Conservation (phyloP, 495 filamentous ascomycete genomes). For the Trichoderma erinaceum region DNA sequence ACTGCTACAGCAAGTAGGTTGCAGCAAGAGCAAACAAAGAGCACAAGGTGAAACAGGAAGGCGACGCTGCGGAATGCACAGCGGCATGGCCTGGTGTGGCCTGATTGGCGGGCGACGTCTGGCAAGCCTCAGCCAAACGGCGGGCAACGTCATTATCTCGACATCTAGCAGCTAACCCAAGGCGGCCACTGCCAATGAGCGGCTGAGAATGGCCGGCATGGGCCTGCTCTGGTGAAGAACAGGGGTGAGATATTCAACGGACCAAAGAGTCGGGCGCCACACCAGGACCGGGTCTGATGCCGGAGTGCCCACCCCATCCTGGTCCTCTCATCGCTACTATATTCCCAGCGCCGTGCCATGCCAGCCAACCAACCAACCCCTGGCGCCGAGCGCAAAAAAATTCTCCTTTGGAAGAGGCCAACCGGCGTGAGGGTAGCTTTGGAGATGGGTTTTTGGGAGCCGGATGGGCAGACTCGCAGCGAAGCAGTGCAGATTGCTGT, state of each 20-base stretch:
- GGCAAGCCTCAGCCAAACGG: conserved; percentile 6
- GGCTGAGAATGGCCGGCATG: conserved; percentile 10
- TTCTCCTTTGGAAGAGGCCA: not conserved
- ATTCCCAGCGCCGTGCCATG: conserved; percentile 8
- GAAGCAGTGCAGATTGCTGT: not conserved
- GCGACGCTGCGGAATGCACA: not conserved
- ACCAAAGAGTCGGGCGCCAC: conserved; percentile 12
- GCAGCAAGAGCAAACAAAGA: not conserved
- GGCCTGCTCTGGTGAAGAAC: conserved; percentile 6
- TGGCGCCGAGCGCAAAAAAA: not conserved
- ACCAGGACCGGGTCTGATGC: conserved; percentile 14
- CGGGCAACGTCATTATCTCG: conserved; percentile 12
- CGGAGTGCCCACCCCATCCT: conserved; percentile 4
- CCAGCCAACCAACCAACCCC: not conserved
- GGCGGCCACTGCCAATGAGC: conserved; percentile 10
- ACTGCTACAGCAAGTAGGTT: not conserved
- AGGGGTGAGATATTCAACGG: conserved; percentile 10
- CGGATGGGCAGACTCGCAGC: conserved; percentile 8
- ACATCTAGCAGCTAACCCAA: conserved; percentile 8
- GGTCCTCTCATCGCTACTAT: not conserved
- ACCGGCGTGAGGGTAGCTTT: not conserved
- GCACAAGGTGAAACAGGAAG: not conserved
- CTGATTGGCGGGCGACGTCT: not conserved
- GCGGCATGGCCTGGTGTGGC: not conserved
- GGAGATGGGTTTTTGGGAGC: not conserved